Base-by-base conservation (phyloP, 495 filamentous ascomycete genomes). In the Jackrogersella multiformis region DNA sequence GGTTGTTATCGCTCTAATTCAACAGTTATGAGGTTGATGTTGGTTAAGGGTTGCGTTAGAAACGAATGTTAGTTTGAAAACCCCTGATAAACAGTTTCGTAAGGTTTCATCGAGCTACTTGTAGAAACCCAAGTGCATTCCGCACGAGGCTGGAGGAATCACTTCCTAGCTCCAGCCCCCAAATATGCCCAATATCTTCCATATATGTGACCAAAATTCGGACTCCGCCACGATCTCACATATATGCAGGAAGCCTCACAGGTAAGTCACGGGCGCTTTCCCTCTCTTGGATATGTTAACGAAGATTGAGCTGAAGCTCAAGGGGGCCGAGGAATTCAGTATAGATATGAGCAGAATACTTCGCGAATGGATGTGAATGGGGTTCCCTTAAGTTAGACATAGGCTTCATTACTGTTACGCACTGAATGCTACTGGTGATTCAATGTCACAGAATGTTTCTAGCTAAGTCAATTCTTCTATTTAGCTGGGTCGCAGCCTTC, bases 161-260 rank as follows among this genome's bases (percentile, higher is more conserved):
- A 30, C 20, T 55, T 53, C 67, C 61, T 49, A 65, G 61, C 56
- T 52, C 15, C 16, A 4, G 44, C 34, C 61, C 66, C 66, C 61
- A 56, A 61, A 56, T 51, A 38, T 52, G 56, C 24, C 16, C 55
- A n/a, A n/a, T n/a, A 13, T 42, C 44, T 34, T 46, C 23, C 35
- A 15, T 56, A 51, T 64, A 12, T 55, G 46, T 38, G 38, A 41
- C 53, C 26, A 34, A 53, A 46, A 34, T 9, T n/a, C 26, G 1
- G 1, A 52, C 66, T 64, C 60, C 66, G 60, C 61, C 66, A 55
- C 55, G 39, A 21, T 13, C 5, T 7, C 21, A 18, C 16, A 23
- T 26, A 52, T 38, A 61, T 69, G 66, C 66, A 69, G 45, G 60
- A 48, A 55, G 66, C 54, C 30, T 49, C 49, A 18, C n/a, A n/a